Base-by-base conservation (phyloP, 2,329 filamentous ascomycete genomes). In the Massarina eburnea region DNA sequence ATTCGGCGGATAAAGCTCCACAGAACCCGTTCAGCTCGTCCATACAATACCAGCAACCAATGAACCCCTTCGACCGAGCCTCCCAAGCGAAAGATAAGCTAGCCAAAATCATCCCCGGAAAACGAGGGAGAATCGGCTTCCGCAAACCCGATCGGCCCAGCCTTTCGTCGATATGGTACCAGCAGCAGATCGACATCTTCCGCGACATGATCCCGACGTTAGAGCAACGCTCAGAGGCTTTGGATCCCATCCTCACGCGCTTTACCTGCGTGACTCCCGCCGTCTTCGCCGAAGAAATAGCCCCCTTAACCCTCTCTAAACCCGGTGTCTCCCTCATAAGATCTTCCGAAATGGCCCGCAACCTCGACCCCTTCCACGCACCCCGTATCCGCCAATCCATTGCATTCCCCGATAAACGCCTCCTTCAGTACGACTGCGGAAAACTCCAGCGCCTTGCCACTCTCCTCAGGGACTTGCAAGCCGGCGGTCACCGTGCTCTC, bases 371-470 rank as follows among this genome's bases (percentile, higher is more conserved):
- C 1, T 96, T 94, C 79, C 94, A 99, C 58, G 90, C 96, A 71
- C 84, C 92, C 12, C 89, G 92, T 15, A 94, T 96, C 80, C 86
- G 91, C 18, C 78, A 95, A 14, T 95, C 89, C 3, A 96, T 99
- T 50, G 94, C 95, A 35, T 99, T 99, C 66, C 94, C 95, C 0
- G 94, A 99, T 68, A 96, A 91, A 67, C 83, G 94, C 27, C 82
- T 99, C n/a, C 76, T 99, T 1, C 92, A 99, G 67, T 99, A 95
- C 68, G 94, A 99, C 71, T 97, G 94, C 63, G 94, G 94, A 58
- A 99, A 99, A 70, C 81, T 99, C 3, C 94, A 99, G 63, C 85
- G 87, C 15, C 80, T 99, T 14, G 94, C 95, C 62, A 85, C 85
- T 49, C 80, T 99, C 2, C 80, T 99, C 12, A 87, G 94, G 8